Conservation (phyloP, 2,329 filamentous ascomycete species). For the Sarocladium kiliense region DNA sequence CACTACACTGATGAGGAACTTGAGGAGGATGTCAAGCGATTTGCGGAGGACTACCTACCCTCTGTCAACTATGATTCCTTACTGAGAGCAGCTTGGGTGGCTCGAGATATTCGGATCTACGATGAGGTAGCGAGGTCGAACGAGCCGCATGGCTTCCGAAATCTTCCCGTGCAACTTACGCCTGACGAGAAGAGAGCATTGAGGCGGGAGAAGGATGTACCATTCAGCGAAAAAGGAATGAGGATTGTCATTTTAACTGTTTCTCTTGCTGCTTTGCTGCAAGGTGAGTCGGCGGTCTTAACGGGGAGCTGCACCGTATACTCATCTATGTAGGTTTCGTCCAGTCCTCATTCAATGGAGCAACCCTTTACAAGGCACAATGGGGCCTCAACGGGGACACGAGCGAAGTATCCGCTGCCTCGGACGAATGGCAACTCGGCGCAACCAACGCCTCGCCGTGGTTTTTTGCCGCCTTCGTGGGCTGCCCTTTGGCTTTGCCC, state of each 20-base stretch:
- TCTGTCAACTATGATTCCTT: constrained; percentile 24
- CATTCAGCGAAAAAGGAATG: constrained; percentile 35
- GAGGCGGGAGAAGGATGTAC: constrained; percentile 29
- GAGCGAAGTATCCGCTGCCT: constrained; percentile 11
- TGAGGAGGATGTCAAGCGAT: constrained; percentile 27
- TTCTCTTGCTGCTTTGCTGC: constrained; percentile 37
- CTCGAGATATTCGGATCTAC: constrained; percentile 33
- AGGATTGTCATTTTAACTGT: constrained; percentile 35
- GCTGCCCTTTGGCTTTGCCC: constrained; percentile 33
- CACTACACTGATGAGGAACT: constrained; percentile 32
- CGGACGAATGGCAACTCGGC: constrained; percentile 31
- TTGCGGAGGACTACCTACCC: constrained; percentile 22
- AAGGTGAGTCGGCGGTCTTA: constrained; percentile 21
- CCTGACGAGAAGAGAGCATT: constrained; percentile 31
- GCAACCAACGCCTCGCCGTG: constrained; percentile 34
- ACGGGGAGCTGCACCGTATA: background rate
- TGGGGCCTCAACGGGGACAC: constrained; percentile 17
- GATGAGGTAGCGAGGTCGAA: constrained; percentile 28
- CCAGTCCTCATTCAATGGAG: constrained; percentile 38
- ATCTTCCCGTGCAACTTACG: constrained; percentile 27
- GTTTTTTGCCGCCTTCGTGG: constrained; percentile 31
- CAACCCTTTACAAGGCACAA: constrained; percentile 25
- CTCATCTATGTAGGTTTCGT: constrained; percentile 29
- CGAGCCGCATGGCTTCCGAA: constrained; percentile 14
- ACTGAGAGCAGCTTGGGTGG: constrained; percentile 34